Evolutionary conservation across 2,329 filamentous ascomycete genomes (phyloP).

Genomic region (Colletotrichum sp.): DNA sequence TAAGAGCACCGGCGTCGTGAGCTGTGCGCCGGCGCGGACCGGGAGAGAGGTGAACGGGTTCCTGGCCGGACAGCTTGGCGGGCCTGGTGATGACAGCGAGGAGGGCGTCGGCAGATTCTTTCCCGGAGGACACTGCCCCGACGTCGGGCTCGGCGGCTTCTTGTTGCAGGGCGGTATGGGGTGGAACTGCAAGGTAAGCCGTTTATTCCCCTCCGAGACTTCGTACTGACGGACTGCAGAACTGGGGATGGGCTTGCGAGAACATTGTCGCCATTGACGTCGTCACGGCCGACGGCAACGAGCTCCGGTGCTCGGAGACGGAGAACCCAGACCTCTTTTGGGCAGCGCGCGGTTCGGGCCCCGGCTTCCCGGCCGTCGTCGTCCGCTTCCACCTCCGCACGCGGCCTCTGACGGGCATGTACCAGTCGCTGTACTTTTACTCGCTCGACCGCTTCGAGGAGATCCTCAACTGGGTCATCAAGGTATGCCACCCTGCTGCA

Average conservation of each 20-base stretch:
- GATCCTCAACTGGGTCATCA: conserved; percentile 53
- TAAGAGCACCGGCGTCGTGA: conserved; percentile 38
- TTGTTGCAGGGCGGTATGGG: conserved; percentile 63
- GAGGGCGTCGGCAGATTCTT: conserved; percentile 47
- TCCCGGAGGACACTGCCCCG: conserved; percentile 59
- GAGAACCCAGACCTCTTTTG: conserved; percentile 61
- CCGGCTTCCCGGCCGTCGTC: conserved; percentile 58
- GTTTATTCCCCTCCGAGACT: not conserved
- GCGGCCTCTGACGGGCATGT: conserved; percentile 34
- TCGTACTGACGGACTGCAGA: conserved; percentile 32
- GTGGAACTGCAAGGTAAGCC: conserved; percentile 57
- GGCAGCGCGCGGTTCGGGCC: conserved; percentile 60
- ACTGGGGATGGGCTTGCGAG: conserved; percentile 63
- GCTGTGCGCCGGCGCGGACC: conserved; percentile 52
- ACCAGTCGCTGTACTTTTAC: conserved; percentile 48
- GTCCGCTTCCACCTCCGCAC: conserved; percentile 55
- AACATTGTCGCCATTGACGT: conserved; percentile 52
- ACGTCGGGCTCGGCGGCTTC: conserved; percentile 62
- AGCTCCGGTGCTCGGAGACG: conserved; percentile 47
- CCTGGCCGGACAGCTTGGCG: conserved; percentile 30
- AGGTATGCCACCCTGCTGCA: conserved; percentile 30
- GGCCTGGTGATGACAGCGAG: not conserved
- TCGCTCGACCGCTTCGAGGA: conserved; percentile 47
- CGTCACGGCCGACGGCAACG: conserved; percentile 48
- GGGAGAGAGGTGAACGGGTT: conserved; percentile 46